Conservation (phyloP, 371 early-diverging fungal species). For the Mortierella sp. region DNA sequence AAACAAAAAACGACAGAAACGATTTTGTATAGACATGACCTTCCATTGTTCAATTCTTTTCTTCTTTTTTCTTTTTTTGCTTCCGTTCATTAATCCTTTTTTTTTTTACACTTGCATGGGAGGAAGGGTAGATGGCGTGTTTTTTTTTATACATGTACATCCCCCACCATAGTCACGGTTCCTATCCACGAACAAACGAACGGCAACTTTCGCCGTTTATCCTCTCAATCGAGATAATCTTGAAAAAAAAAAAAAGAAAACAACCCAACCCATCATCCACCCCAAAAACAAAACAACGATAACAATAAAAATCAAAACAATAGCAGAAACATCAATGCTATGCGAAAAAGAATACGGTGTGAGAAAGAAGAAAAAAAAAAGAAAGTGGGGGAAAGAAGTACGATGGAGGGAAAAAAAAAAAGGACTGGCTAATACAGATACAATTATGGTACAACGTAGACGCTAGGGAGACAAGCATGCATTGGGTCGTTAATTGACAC, state of each 20-base stretch:
- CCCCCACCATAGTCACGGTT: neutral
- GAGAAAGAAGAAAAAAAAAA: neutral
- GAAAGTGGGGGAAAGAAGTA: neutral
- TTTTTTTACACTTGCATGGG: neutral
- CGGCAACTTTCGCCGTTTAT: neutral
- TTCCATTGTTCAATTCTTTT: neutral
- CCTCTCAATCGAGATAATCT: conserved; percentile 12
- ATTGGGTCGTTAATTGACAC: neutral
- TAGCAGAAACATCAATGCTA: neutral
- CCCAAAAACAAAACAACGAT: neutral
- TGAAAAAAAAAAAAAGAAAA: neutral
- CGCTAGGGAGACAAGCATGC: neutral
- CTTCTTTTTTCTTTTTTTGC: neutral
- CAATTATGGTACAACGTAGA: no score
- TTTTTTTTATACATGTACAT: neutral
- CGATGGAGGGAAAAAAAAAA: neutral
- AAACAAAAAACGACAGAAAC: neutral
- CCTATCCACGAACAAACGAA: neutral
- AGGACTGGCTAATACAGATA: neutral
- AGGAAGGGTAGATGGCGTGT: no score
- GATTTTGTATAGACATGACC: neutral
- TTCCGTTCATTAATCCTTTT: conserved; percentile 10
- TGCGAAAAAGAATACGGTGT: neutral
- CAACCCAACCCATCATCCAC: no score
- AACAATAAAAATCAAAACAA: neutral